Evolutionary conservation across 371 early-diverging fungal genomes (phyloP).

Genomic region (Rhizopus delemar): DNA sequence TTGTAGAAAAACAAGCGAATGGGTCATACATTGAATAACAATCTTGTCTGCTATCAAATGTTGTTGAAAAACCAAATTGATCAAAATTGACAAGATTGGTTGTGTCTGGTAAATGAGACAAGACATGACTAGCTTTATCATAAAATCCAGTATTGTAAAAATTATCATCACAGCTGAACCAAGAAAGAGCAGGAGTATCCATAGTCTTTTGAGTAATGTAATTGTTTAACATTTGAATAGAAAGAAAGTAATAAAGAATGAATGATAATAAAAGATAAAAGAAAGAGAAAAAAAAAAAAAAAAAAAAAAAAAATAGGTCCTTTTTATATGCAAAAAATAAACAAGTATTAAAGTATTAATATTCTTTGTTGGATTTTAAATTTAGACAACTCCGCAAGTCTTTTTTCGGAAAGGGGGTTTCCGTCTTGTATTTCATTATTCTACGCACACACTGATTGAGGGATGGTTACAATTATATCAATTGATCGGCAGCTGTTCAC

Average conservation of each 20-base stretch:
- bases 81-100: too few relatives aligned
- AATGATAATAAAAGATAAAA: background rate
- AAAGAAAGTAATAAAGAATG: too few relatives aligned
- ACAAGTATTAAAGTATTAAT: background rate
- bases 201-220: too few relatives aligned
- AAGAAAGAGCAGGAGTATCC: too few relatives aligned
- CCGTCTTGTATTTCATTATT: slow-evolving; percentile 1
- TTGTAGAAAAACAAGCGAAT: background rate
- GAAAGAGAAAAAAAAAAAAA: background rate
- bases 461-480: background rate
- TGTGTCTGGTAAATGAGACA: too few relatives aligned
- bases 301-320: background rate
- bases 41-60: too few relatives aligned
- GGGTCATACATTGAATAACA: slow-evolving; percentile 1
- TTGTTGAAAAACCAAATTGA: too few relatives aligned
- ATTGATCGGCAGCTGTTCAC: background rate
- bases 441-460: too few relatives aligned
- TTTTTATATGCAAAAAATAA: slow-evolving; percentile 4
- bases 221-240: too few relatives aligned
- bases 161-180: too few relatives aligned
- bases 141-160: too few relatives aligned
- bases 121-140: too few relatives aligned
- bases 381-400: background rate
- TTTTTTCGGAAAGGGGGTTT: slow-evolving; percentile 8
- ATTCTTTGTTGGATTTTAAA: slow-evolving; percentile 12